These are phyloP conservation scores for Dalbergia oliveri DNA, from an alignment of 306 rosid species.

Conservation along the genomic window DNA sequence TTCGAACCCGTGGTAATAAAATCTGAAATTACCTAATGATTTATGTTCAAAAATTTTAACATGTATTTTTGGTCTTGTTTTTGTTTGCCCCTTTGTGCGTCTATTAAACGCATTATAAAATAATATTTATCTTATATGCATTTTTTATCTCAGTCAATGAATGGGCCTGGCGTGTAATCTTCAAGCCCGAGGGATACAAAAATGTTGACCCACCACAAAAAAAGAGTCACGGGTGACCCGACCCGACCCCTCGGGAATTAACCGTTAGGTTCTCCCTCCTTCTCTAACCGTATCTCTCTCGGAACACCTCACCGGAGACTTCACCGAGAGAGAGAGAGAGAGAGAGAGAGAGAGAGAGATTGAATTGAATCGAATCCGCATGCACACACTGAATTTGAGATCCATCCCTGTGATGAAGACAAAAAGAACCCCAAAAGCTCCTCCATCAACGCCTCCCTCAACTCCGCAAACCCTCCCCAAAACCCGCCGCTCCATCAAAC, in stretches of 20 bases:
- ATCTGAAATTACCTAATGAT: too few relatives aligned
- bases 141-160: too few relatives aligned
- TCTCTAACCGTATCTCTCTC: background rate
- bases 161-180: too few relatives aligned
- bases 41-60: too few relatives aligned
- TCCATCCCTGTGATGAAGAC: slow-evolving; percentile 55
- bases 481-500: slow-evolving; percentile 27
- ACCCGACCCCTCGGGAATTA: background rate
- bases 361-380: background rate
- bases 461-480: slow-evolving; percentile 52
- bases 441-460: slow-evolving; percentile 40
- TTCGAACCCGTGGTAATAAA: too few relatives aligned
- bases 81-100: too few relatives aligned
- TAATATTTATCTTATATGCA: too few relatives aligned
- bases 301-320: background rate
- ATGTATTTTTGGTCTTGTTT: too few relatives aligned
- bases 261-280: background rate
- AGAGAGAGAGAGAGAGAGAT: background rate
- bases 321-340: background rate
- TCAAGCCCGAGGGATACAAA: background rate
- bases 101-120: too few relatives aligned
- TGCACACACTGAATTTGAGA: slow-evolving; percentile 10
- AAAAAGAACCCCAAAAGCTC: slow-evolving; percentile 48
- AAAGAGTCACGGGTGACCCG: background rate
- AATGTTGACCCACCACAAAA: too few relatives aligned